Base-by-base conservation (phyloP, 225 moss, liverwort and hornwort genomes). In the Climacium dendroides region DNA sequence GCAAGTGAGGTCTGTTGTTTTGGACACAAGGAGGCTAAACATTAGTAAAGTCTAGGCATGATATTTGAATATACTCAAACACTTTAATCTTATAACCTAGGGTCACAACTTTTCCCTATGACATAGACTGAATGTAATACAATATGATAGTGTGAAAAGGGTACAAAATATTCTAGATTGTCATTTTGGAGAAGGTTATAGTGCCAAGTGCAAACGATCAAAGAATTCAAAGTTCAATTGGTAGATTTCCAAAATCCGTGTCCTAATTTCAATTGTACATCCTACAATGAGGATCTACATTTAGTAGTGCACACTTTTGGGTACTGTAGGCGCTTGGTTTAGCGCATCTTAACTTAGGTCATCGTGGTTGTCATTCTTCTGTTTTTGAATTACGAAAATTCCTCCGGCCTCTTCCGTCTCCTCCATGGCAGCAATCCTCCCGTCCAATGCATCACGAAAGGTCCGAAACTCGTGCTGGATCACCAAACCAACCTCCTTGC, bases 401-500 rank as follows among this genome's bases (percentile, higher is more conserved):
- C 91, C 85, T 83, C 93, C 93, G 47, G 35, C 61, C 39, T 93
- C 93, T 45, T 88, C 93, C 34, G 82, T 85, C 58, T 87, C 90
- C 66, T 90, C 80, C 85, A 58, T 62, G n/a, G 55, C 82, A 18
- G 93, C 90, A 67, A 23, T 83, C 47, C 63, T 87, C 69, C 90
- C 93, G 67, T 87, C 88, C 87, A 93, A 82, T 58, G 91, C 91
- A 63, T 93, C 90, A 85, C 79, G 87, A 85, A 93, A 93, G 74
- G 78, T 74, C 59, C 52, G 75, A 52, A 88, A 91, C 85, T 93
- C 91, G 32, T 93, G 85, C 88, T 52, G 87, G 52, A 91, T 82
- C 71, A 85, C 91, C 87, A 93, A 76, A 35, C 90, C 93, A 26
- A 93, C 90, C 45, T 90, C 90, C 90, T 91, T 77, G 71, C 93